Evolutionary conservation across 768 basidiomycete genomes (phyloP).

Genomic region (Gloeopeniophorella convolvens): DNA sequence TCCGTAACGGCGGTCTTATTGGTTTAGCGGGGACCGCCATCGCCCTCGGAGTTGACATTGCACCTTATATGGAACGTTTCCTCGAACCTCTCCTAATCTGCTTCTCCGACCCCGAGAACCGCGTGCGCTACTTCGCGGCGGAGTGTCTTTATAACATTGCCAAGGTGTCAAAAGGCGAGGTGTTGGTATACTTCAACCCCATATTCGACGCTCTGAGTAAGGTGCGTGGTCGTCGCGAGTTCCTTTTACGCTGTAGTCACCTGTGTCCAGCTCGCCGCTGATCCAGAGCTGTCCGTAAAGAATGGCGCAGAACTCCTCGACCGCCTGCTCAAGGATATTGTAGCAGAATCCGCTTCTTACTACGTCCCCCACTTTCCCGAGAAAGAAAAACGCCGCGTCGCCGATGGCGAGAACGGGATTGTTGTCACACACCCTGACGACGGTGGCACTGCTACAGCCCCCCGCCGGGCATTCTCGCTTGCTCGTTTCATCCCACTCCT

Average conservation of each 20-base stretch:
- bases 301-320: constrained; percentile 97
- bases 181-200: constrained; percentile 95
- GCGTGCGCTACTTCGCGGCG: constrained; percentile 95
- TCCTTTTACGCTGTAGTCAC: not conserved
- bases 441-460: constrained; percentile 31
- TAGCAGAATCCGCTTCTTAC: constrained; percentile 91
- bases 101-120: constrained; percentile 90
- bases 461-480: constrained; percentile 82
- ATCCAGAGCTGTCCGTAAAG: constrained; percentile 93
- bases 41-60: constrained; percentile 87
- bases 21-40: constrained; percentile 97
- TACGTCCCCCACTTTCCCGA: constrained; percentile 88
- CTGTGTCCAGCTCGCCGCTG: constrained; percentile 75
- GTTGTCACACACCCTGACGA: constrained; percentile 61
- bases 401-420: constrained; percentile 45
- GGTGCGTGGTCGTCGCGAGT: constrained; percentile 39
- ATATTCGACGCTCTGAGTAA: constrained; percentile 97
- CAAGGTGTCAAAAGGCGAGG: constrained; percentile 94
- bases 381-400: constrained; percentile 55
- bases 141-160: constrained; percentile 98
- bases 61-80: constrained; percentile 92
- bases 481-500: constrained; percentile 92
- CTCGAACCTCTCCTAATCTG: constrained; percentile 83
- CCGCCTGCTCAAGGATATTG: constrained; percentile 95
- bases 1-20: constrained; percentile 92